Evolutionary conservation across 805 yeast species (phyloP).

Genomic region (Blastobotrys muscicola): DNA sequence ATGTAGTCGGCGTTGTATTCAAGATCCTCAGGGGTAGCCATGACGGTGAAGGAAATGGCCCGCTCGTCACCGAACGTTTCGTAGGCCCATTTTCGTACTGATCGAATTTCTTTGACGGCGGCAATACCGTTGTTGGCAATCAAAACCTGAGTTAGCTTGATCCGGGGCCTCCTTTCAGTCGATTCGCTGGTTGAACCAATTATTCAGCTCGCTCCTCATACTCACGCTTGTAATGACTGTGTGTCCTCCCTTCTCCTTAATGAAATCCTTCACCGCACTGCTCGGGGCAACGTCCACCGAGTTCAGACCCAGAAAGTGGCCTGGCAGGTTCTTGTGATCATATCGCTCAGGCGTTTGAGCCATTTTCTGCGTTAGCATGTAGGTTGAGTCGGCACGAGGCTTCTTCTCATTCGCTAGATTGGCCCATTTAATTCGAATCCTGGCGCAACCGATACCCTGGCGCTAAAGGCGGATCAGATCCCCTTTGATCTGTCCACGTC

Average conservation of each 20-base stretch:
- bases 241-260: constrained; percentile 81
- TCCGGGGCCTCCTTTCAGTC: background rate
- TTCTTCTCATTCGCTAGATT: no score
- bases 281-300: constrained; percentile 69
- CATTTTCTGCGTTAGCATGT: no score
- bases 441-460: no score
- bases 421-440: no score
- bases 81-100: constrained; percentile 97
- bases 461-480: no score
- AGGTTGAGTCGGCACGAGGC: no score
- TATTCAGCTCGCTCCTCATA: background rate
- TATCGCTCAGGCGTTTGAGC: constrained; percentile 4
- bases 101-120: constrained; percentile 96
- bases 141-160: constrained; percentile 36
- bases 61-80: constrained; percentile 97
- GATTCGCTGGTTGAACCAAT: background rate
- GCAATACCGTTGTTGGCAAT: constrained; percentile 99
- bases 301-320: constrained; percentile 76
- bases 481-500: no score
- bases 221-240: constrained; percentile 68
- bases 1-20: constrained; percentile 96
- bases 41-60: constrained; percentile 87
- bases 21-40: constrained; percentile 99
- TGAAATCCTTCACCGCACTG: constrained; percentile 67
- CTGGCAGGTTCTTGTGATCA: constrained; percentile 38